phyloP scores from a whole-genome alignment of 2,329 filamentous ascomycete genomes.

The Colletotrichum gigasporum region DNA sequence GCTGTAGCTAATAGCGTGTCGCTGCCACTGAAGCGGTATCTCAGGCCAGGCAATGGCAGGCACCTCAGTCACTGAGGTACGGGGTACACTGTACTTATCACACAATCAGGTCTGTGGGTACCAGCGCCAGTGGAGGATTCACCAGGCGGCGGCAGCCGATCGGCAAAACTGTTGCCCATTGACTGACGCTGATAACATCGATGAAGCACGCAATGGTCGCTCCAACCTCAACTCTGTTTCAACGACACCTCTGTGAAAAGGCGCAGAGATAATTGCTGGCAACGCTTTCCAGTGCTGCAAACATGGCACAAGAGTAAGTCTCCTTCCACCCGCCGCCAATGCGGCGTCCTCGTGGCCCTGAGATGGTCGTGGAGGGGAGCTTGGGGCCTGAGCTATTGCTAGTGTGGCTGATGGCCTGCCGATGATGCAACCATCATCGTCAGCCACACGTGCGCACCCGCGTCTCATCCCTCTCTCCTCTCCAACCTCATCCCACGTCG shows the following conservation, averaged over 20 bases:
- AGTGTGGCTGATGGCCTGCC: constrained; percentile 23
- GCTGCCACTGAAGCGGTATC: neutral
- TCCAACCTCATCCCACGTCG: neutral
- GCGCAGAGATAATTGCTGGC: constrained; percentile 3
- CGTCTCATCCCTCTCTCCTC: constrained; percentile 10
- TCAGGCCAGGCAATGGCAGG: neutral
- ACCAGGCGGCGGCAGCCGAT: constrained; percentile 26
- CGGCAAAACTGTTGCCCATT: constrained; percentile 24
- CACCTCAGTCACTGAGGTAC: too few relatives aligned
- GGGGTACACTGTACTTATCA: too few relatives aligned
- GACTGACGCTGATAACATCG: constrained; percentile 28
- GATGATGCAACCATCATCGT: constrained; percentile 27
- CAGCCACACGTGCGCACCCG: constrained; percentile 24
- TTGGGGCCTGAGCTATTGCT: constrained; percentile 1
- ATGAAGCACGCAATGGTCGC: constrained; percentile 28
- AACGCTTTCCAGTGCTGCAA: neutral
- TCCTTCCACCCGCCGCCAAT: neutral
- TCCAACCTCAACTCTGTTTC: constrained; percentile 25
- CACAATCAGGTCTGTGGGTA: neutral
- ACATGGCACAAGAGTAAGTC: constrained; percentile 30
- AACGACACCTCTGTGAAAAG: constrained; percentile 22
- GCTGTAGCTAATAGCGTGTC: too few relatives aligned
- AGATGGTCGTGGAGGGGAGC: neutral
- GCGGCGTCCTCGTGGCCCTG: neutral
- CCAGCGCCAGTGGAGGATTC: constrained; percentile 9